Conservation (phyloP, 1,139 yeast species). For the Arxiozyma heterogenica region DNA sequence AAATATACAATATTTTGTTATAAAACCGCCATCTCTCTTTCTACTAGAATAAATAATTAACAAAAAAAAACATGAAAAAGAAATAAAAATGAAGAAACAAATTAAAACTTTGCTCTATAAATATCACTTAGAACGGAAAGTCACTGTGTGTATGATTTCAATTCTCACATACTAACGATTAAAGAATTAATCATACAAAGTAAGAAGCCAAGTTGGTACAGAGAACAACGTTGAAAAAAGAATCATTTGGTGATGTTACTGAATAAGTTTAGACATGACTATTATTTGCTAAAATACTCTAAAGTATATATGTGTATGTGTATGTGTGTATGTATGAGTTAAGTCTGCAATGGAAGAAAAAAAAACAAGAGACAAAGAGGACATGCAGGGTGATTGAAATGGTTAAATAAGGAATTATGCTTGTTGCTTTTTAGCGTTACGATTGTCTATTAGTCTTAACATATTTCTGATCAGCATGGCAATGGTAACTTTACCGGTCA, state of each 20-base stretch:
- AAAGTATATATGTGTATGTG: no score
- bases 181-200: no score
- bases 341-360: not conserved
- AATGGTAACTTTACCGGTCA: conserved; percentile 92
- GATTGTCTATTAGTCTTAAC: conserved; percentile 68
- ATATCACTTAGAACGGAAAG: not conserved
- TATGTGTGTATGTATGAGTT: no score
- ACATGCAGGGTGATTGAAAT: not conserved
- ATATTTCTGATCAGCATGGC: conserved; percentile 86
- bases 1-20: no score
- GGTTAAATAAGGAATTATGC: not conserved
- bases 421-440: conserved; percentile 11
- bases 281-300: not conserved
- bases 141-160: not conserved
- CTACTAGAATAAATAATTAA: not conserved
- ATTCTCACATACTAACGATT: no score
- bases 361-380: no score
- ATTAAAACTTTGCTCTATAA: not conserved
- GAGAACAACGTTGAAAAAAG: not conserved
- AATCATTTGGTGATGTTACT: not conserved
- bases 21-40: not conserved
- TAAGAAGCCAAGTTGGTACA: no score
- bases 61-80: no score
- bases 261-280: no score
- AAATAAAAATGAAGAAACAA: no score